Evolutionary conservation across 192 early-diverging fungal genomes (phyloP).

Genomic region (Lobulomyces angularis): DNA sequence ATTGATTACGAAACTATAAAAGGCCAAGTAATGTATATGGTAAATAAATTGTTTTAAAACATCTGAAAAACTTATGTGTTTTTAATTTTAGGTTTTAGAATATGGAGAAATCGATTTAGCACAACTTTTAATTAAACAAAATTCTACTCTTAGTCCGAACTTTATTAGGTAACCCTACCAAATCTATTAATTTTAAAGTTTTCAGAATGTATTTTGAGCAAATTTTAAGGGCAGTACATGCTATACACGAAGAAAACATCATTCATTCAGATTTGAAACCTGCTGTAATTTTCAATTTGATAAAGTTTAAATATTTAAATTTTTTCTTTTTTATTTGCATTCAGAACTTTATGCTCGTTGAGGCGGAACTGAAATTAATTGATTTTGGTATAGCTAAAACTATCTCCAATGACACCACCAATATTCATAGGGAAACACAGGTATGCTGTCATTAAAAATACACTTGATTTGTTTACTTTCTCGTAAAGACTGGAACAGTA

Average conservation of each 20-base stretch:
- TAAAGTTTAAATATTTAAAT: background rate
- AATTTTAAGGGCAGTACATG: constrained; percentile 83
- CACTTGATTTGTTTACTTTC: constrained; percentile 3
- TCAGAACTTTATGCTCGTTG: constrained; percentile 77
- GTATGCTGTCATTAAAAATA: constrained; percentile 9
- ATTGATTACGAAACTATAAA: constrained; percentile 62
- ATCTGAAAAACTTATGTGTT: background rate
- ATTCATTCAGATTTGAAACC: constrained; percentile 92
- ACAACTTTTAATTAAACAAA: constrained; percentile 35
- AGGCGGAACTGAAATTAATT: constrained; percentile 77
- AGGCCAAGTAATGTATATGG: constrained; percentile 57
- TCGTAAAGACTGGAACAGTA: constrained; percentile 56
- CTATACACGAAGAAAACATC: constrained; percentile 76
- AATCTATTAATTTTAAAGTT: constrained; percentile 54
- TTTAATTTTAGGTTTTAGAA: constrained; percentile 51
- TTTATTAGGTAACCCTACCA: constrained; percentile 20
- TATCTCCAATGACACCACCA: constrained; percentile 87
- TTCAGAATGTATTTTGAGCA: constrained; percentile 71
- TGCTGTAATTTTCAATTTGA: constrained; percentile 27
- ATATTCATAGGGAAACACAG: constrained; percentile 76
- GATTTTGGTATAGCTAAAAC: constrained; percentile 98
- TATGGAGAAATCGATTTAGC: constrained; percentile 83
- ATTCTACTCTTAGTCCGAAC: constrained; percentile 17
- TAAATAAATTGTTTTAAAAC: background rate
- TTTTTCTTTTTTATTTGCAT: constrained; percentile 1